Conservation (phyloP, 345 rosid species). For the Syzygium grande region DNA sequence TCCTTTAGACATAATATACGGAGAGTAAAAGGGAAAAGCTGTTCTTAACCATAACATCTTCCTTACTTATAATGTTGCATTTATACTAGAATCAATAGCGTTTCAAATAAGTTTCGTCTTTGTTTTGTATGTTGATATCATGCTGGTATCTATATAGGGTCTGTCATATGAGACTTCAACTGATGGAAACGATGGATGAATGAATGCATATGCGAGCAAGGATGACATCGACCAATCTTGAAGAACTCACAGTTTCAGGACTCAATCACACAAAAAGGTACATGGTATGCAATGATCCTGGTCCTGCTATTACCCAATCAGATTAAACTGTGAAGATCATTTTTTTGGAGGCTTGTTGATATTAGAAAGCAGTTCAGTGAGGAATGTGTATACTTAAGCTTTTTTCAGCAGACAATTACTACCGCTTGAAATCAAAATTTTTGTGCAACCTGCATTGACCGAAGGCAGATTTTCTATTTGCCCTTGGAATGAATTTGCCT, state of each 20-base stretch:
- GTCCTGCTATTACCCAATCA: not conserved
- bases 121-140: not conserved
- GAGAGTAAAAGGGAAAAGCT: not conserved
- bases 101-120: not conserved
- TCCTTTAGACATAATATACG: not conserved
- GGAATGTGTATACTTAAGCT: not conserved
- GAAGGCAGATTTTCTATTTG: not conserved
- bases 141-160: not conserved
- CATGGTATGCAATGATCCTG: not conserved
- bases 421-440: not conserved
- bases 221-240: not conserved
- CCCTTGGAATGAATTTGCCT: not conserved
- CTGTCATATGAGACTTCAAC: not conserved
- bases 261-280: not conserved
- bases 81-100: not conserved
- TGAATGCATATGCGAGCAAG: not conserved
- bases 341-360: not conserved
- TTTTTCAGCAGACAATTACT: not conserved
- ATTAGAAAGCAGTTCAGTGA: not conserved
- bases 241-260: not conserved
- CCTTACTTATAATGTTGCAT: not conserved
- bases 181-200: not conserved
- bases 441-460: not conserved
- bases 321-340: not conserved
- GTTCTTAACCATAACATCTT: not conserved